These are phyloP conservation scores for Sclerotinia sclerotiorum DNA, from an alignment of 2,329 filamentous ascomycete species.

Conservation along the genomic window DNA sequence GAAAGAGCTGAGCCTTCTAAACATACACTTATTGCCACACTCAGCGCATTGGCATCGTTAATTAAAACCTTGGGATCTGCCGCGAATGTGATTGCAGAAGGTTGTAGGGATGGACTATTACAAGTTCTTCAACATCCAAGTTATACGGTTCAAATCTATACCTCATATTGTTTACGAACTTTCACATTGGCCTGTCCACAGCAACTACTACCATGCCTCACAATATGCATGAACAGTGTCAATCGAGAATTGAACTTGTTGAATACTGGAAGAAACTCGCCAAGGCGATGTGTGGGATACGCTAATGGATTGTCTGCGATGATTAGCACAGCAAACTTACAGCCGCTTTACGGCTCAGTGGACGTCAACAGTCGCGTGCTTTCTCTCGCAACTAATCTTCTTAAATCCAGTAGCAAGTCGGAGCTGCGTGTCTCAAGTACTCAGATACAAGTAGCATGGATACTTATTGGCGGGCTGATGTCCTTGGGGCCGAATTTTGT, in stretches of 20 bases:
- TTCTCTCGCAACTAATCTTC: slow-evolving; percentile 83
- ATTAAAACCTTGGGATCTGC: slow-evolving; percentile 81
- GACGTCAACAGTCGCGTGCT: slow-evolving; percentile 92
- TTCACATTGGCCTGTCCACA: slow-evolving; percentile 91
- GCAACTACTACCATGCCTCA: slow-evolving; percentile 85
- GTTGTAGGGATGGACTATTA: slow-evolving; percentile 80
- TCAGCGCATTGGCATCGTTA: slow-evolving; percentile 77
- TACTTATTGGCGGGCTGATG: slow-evolving; percentile 94
- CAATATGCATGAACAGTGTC: slow-evolving; percentile 95
- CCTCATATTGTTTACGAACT: slow-evolving; percentile 79
- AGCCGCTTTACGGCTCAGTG: slow-evolving; percentile 90
- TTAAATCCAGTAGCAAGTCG: slow-evolving; percentile 89
- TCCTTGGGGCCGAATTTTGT: slow-evolving; percentile 96
- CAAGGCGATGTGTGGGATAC: slow-evolving; percentile 82
- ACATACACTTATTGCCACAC: slow-evolving; percentile 73
- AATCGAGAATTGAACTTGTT: slow-evolving; percentile 81
- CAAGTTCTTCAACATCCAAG: slow-evolving; percentile 92
- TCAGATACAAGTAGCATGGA: slow-evolving; percentile 97
- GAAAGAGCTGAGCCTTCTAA: slow-evolving; percentile 89
- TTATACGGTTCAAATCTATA: slow-evolving; percentile 92
- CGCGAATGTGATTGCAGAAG: slow-evolving; percentile 73
- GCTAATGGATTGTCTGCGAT: slow-evolving; percentile 89
- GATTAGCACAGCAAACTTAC: slow-evolving; percentile 82
- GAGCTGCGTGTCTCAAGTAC: slow-evolving; percentile 89
- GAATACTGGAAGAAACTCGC: slow-evolving; percentile 71